A percentile compares a stretch with the other conserved stretches of the same genome.
These are phyloP conservation scores for Xylariaceae sp. DNA, from an alignment of 2,329 filamentous ascomycete genomes.

Conservation along the genomic window DNA sequence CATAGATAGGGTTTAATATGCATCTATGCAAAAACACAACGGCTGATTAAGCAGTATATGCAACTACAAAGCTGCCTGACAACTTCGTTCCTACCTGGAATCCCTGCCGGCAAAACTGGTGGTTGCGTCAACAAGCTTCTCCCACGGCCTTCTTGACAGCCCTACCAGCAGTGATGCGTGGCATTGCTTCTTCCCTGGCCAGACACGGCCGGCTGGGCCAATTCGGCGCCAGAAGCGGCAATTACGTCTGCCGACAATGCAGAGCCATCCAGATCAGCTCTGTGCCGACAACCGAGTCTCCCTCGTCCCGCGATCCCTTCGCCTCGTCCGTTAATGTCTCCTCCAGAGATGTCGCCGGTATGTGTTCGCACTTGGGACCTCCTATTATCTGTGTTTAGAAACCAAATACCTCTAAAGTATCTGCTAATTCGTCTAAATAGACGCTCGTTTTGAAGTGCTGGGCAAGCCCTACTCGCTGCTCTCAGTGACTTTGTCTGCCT, in stretches of 20 bases:
- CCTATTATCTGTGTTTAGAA: too few relatives aligned
- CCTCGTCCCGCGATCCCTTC: slow-evolving; percentile 49
- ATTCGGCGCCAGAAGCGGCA: slow-evolving; percentile 21
- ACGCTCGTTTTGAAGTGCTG: slow-evolving; percentile 91
- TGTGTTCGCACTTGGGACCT: not conserved
- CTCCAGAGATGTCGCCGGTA: slow-evolving; percentile 49
- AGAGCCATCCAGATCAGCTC: slow-evolving; percentile 59
- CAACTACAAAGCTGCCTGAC: not conserved
- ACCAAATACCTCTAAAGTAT: not conserved
- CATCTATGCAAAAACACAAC: not conserved
- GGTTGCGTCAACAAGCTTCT: slow-evolving; percentile 16
- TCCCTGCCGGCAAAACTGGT: not conserved
- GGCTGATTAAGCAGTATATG: not conserved
- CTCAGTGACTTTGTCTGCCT: slow-evolving; percentile 87
- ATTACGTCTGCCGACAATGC: slow-evolving; percentile 50
- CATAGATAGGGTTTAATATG: too few relatives aligned
- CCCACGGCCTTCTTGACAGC: not conserved
- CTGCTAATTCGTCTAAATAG: slow-evolving; percentile 41
- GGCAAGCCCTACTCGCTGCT: slow-evolving; percentile 89
- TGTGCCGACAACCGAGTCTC: slow-evolving; percentile 52
- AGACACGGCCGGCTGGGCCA: slow-evolving; percentile 24
- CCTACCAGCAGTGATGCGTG: slow-evolving; percentile 26
- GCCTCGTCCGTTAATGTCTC: slow-evolving; percentile 41
- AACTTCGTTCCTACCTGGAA: not conserved
- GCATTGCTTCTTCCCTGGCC: slow-evolving; percentile 25